A percentile compares a stretch with the other conserved stretches of the same genome.
Conservation (phyloP, 306 rosid genomes). For the Quercus mongolica region DNA sequence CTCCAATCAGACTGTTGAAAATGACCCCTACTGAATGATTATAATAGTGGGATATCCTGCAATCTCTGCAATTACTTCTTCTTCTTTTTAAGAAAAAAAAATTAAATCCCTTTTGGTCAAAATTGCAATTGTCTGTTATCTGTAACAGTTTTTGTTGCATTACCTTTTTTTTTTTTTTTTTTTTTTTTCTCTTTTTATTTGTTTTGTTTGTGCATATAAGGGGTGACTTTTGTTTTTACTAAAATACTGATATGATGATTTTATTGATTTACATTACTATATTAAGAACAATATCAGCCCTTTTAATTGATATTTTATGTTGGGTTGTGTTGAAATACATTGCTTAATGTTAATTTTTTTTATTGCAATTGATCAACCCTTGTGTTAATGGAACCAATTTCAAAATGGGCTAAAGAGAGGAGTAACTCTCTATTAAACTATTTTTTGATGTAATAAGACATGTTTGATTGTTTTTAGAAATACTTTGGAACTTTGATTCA, state of each 20-base stretch:
- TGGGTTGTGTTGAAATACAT: too few relatives aligned
- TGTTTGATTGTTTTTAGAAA: too few relatives aligned
- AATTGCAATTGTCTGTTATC: constrained; percentile 55
- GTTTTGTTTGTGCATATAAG: constrained; percentile 39
- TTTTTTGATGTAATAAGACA: too few relatives aligned
- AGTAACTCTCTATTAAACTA: too few relatives aligned
- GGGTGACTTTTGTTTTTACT: constrained; percentile 3
- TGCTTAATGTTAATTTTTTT: too few relatives aligned
- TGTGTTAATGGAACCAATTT: too few relatives aligned
- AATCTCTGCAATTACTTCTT: background rate
- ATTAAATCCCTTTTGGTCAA: background rate
- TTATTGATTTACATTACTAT: constrained; percentile 7
- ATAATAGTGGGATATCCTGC: background rate
- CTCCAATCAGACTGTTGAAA: constrained; percentile 78
- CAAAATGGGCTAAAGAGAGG: too few relatives aligned
- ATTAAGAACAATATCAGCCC: background rate
- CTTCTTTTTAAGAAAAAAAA: background rate
- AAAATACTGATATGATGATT: constrained; percentile 15
- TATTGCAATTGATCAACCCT: too few relatives aligned
- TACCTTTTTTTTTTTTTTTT: constrained; percentile 12
- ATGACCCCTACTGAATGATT: constrained; percentile 47
- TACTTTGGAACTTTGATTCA: too few relatives aligned
- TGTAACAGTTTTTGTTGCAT: constrained; percentile 62
- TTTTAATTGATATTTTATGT: background rate
- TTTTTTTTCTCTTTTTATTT: constrained; percentile 16